Percentiles rank a stretch among this genome's conserved stretches.
These are phyloP conservation scores for Apocynum venetum DNA, from an alignment of 257 asterid species.

Conservation along the genomic window DNA sequence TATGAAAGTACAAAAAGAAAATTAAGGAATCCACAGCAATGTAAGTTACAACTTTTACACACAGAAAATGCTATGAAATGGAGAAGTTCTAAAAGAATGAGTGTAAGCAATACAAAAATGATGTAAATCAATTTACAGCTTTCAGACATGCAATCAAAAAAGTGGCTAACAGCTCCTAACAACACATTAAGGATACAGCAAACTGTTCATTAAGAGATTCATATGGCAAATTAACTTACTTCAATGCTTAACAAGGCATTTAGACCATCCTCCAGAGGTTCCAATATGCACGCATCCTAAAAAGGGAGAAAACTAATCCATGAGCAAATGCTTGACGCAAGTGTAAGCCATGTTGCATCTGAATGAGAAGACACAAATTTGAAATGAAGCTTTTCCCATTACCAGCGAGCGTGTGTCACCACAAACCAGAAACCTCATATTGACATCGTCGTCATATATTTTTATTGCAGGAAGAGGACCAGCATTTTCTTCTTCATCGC, in stretches of 20 bases:
- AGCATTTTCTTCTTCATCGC: conserved; percentile 78
- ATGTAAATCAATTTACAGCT: background rate
- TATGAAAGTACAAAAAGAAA: background rate
- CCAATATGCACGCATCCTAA: conserved; percentile 63
- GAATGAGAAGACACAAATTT: background rate
- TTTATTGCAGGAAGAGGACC: conserved; percentile 76
- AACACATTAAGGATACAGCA: no score
- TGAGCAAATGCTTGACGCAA: background rate
- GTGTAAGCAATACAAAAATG: background rate
- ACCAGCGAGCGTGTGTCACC: conserved; percentile 74
- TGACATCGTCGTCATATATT: conserved; percentile 83
- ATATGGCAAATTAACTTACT: conserved; percentile 43
- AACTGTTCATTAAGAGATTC: background rate
- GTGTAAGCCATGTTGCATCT: background rate
- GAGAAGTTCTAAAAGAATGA: background rate
- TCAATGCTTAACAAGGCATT: conserved; percentile 82
- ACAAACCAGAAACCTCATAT: conserved; percentile 78
- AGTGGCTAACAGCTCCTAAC: background rate
- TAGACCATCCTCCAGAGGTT: conserved; percentile 80
- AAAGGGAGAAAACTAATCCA: conserved; percentile 11
- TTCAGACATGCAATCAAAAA: background rate
- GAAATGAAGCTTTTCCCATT: conserved; percentile 22
- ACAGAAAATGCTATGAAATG: background rate
- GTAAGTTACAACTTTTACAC: background rate
- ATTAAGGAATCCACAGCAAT: background rate